Evolutionary conservation across 768 basidiomycete species (phyloP), one percentile per base, ranked within the genome.

Genomic region (Lentinula detonsa): DNA sequence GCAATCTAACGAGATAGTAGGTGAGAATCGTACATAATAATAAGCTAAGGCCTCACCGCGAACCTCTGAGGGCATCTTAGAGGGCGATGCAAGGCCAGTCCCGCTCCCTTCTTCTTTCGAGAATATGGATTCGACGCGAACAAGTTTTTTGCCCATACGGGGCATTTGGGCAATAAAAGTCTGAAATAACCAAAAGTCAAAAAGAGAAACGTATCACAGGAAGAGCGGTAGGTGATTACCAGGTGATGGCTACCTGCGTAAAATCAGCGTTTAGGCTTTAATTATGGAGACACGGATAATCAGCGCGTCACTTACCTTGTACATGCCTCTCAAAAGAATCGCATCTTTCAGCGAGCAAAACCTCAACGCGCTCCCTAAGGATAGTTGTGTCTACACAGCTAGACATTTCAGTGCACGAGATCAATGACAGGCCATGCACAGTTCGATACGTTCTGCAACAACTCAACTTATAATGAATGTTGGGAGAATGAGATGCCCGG

Each of bases 31-130:
- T 21, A 39, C 51, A 35, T 18, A 31, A n/a, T 55, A 7, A 18
- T n/a, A 34, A 15, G 15, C 21, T 4, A 49, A 58, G n/a, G n/a
- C 23, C 4, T 58, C 33, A 1, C 18, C 23, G 55, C 55, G 21
- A 50, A 58, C 57, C 57, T 58, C 57, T 48, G 57, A 58, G 21
- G 35, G 45, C 57, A 58, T 58, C 28, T 58, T 58, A 49, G 16
- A 31, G 10, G 40, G 57, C 18, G 57, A 46, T n/a, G 57, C 33
- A 7, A 50, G 28, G 5, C 57, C 57, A 28, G 43, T 15, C 9
- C 55, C 55, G 34, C 57, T 45, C 7, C 33, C 40, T 21, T 39
- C n/a, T 46, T 15, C 16, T 48, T 21, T 43, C n/a, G 34, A 35
- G 18, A 34, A 58, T 28, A 48, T 28, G 5, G 48, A 43, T 50